phyloP scores from a whole-genome alignment of 345 rosid species.

The Eucalyptus shirleyi region DNA sequence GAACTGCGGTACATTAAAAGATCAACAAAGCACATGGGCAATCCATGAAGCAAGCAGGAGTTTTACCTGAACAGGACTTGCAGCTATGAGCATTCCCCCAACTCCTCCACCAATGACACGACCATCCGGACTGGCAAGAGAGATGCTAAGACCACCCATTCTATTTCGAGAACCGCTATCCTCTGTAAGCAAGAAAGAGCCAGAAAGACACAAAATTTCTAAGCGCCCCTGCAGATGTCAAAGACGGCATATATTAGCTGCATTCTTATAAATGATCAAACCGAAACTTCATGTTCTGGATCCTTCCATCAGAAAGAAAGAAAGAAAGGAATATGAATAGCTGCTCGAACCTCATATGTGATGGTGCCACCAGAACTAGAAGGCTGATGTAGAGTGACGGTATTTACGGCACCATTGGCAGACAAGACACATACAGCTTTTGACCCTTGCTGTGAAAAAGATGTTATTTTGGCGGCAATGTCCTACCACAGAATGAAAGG shows the following conservation, averaged over 20 bases:
- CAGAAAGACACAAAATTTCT: constrained; percentile 78
- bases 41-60: not conserved
- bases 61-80: constrained; percentile 78
- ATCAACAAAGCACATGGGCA: not conserved
- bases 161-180: constrained; percentile 36
- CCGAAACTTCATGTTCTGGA: not conserved
- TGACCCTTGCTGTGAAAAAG: constrained; percentile 86
- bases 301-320: not conserved
- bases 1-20: not conserved
- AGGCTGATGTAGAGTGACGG: constrained; percentile 78
- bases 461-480: constrained; percentile 62
- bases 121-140: constrained; percentile 92
- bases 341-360: constrained; percentile 67
- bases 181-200: constrained; percentile 44
- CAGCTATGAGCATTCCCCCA: constrained; percentile 88
- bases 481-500: constrained; percentile 30
- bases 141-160: constrained; percentile 73
- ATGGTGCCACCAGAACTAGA: constrained; percentile 66
- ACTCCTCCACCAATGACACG: constrained; percentile 92
- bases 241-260: not conserved
- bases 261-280: not conserved
- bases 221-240: constrained; percentile 61
- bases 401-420: constrained; percentile 85
- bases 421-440: constrained; percentile 80
- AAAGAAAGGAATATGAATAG: not conserved